phyloP scores from a whole-genome alignment of 2,329 filamentous ascomycete genomes.

The Cercospora sp. region DNA sequence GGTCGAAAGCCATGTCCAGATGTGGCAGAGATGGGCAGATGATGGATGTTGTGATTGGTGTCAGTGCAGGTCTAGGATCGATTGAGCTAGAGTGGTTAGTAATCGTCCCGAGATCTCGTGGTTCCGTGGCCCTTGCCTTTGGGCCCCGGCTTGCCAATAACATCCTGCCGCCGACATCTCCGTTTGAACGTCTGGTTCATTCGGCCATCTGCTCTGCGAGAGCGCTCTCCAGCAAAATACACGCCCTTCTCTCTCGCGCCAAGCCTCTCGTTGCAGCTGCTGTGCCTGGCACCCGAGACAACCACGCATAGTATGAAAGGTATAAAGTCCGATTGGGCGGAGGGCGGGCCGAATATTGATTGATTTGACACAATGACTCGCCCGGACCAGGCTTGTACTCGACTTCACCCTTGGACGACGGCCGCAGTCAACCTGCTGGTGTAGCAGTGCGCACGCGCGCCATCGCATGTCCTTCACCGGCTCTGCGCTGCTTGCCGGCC shows the following conservation, averaged over 20 bases:
- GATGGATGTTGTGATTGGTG: background rate
- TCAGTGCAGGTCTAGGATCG: background rate
- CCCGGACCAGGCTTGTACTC: background rate
- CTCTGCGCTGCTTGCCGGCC: background rate
- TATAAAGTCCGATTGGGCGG: background rate
- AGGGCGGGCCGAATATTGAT: background rate
- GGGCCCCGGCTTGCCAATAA: background rate
- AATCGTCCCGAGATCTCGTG: background rate
- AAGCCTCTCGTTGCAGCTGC: background rate
- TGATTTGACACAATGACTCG: slow-evolving; percentile 6
- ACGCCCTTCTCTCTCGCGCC: background rate
- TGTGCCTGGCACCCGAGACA: background rate
- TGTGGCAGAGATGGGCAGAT: background rate
- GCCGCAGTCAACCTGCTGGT: background rate
- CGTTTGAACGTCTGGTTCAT: background rate
- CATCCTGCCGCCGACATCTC: background rate
- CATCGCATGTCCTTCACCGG: background rate
- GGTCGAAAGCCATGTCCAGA: background rate
- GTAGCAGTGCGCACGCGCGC: background rate
- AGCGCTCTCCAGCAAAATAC: background rate
- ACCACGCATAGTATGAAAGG: background rate
- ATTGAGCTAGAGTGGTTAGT: background rate
- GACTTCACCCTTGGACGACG: background rate
- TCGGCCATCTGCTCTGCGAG: background rate
- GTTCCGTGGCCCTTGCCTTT: background rate